These are phyloP conservation scores for Blumeria hordei DNA, from an alignment of 2,329 filamentous ascomycete species.

Conservation along the genomic window DNA sequence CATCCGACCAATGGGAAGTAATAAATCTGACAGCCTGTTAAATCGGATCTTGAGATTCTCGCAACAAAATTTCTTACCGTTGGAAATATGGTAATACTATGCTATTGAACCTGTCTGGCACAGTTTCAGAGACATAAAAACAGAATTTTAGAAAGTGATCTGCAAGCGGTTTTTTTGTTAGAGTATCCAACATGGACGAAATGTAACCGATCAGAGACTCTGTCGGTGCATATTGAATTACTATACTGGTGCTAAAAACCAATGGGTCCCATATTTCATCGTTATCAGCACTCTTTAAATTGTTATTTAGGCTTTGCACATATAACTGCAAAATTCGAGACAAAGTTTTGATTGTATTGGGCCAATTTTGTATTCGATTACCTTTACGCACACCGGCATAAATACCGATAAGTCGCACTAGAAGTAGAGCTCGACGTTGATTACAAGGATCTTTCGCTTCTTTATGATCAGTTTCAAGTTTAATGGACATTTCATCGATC, in stretches of 20 bases:
- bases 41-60: constrained; percentile 3
- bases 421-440: constrained; percentile 22
- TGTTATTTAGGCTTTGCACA: constrained; percentile 16
- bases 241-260: constrained; percentile 34
- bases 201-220: constrained; percentile 53
- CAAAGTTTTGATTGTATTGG: constrained; percentile 30
- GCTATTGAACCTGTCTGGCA: constrained; percentile 48
- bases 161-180: constrained; percentile 42
- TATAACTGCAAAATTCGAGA: constrained; percentile 26
- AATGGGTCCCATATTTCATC: constrained; percentile 30
- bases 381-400: constrained; percentile 64
- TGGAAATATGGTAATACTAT: constrained; percentile 66
- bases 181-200: constrained; percentile 34
- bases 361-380: constrained; percentile 49
- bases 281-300: constrained; percentile 10
- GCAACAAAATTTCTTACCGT: constrained; percentile 22
- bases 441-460: constrained; percentile 12
- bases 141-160: constrained; percentile 68
- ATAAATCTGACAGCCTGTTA: constrained; percentile 35
- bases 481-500: constrained; percentile 26
- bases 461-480: constrained; percentile 18
- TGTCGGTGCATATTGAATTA: constrained; percentile 54
- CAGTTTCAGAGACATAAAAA: constrained; percentile 51
- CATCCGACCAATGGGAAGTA: constrained; percentile 44
- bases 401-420: constrained; percentile 38